Base-by-base conservation (phyloP, 352 stramenopile species). In the Pythium rhizo-oryzae region DNA sequence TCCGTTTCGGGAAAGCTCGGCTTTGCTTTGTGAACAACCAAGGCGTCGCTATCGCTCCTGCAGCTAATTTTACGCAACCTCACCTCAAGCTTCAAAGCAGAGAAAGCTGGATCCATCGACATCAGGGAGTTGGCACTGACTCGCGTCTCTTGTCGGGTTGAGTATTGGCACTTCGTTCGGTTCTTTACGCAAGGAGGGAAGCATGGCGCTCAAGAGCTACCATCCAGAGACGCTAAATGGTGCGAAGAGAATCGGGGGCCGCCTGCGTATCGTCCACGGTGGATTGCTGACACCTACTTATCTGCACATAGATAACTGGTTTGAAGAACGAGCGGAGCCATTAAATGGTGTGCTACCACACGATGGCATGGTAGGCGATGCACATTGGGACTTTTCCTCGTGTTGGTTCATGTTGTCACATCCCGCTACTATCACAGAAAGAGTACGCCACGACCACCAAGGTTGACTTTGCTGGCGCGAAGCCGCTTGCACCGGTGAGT, bases 141-240 rank as follows among this genome's bases (percentile, higher is more conserved):
- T 21, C n/a, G 41, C 41, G 15, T 47, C 1, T 15, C 41, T 47
- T n/a, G 15, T 47, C 18, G 41, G 28, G 28, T 33, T 33, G 28
- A 33, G 28, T 33, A 33, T 33, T 6, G 28, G 28, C 28, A 33
- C 28, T 33, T 33, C 28, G 28, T 2, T 33, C 28, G 28, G 41
- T n/a, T 47, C 41, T 8, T n/a, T 2, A 8, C 11, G 50, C n/a
- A 18, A 13, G 21, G 25, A 18, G 23, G n/a, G 4, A 12, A 58
- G 19, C 13, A 92, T 92, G 85, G 82, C 83, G 57, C 74, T 93
- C 39, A 93, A 93, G 69, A 93, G 83, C 69, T 93, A 89, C 54
- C 83, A 93, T 70, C 76, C 80, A 24, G 85, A 92, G 69, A 93
- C 82, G 44, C 67, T 91, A 8, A 92, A 92, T 77, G 85, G 83